Evolutionary conservation across 495 filamentous ascomycete species (phyloP), one percentile per base, ranked within the genome.

Genomic region (Talaromyces proteolyticus): DNA sequence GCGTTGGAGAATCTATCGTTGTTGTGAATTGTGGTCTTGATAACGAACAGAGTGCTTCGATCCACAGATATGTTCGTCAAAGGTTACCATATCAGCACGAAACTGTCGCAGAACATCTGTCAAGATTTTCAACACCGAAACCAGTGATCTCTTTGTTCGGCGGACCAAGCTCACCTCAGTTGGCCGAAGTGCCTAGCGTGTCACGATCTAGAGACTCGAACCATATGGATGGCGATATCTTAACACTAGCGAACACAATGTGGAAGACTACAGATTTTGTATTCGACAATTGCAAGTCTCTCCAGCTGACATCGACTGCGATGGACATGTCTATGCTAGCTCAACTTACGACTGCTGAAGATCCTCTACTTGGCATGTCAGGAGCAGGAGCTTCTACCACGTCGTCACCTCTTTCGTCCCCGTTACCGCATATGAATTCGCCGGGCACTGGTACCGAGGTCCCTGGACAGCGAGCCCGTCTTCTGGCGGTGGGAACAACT

Each of bases 381-480:
- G 73, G 75, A 19, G 63, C 79, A 20, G 73, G 75, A 19, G 63
- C 60, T 37, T 85, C 82, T 3, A 62, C 62, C 4, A 52, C 67
- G 11, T 86, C 82, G 19, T 85, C 82, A 19, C 74, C 74, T 8
- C 68, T 73, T 36, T 75, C 78, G 2, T 81, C 82, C 4, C 83
- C 84, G 53, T 61, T 73, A 14, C 69, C 63, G 26, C 75, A 63
- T 72, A 85, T 62, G 63, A 64, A 66, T 25, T 61, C 67, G 21
- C 63, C 68, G 17, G 56, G 64, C 0, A 67, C 69, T 17, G 60
- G 60, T 24, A 57, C 65, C 0, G 78, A 80, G 48, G 76, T 95
- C 40, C 92, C 93, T 20, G 93, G 93, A 11, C 86, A 89, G 50
- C 80, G 90, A 44, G 87, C 86, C 23, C 85, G 93, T 19, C 80